These are phyloP conservation scores for Canavalia gladiata DNA, from an alignment of 306 rosid species.

Conservation along the genomic window DNA sequence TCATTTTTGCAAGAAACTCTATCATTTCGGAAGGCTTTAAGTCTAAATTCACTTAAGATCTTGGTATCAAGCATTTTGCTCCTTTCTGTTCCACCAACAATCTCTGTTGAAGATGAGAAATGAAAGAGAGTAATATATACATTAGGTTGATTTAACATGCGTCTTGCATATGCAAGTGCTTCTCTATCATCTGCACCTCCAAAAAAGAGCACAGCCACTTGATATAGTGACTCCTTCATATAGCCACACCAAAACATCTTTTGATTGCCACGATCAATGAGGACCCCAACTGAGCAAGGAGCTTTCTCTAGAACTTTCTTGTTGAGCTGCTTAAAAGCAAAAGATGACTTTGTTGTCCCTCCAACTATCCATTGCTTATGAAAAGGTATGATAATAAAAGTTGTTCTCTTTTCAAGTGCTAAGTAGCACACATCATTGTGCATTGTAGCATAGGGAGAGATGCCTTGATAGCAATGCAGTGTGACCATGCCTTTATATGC, in stretches of 20 bases:
- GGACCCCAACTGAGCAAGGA: slow-evolving; percentile 84
- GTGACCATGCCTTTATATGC: slow-evolving; percentile 44
- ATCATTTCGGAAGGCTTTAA: slow-evolving; percentile 60
- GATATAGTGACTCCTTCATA: slow-evolving; percentile 33
- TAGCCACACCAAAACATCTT: slow-evolving; percentile 45
- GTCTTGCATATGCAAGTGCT: slow-evolving; percentile 65
- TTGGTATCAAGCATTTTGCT: slow-evolving; percentile 69
- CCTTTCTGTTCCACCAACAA: slow-evolving; percentile 61
- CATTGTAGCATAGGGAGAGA: slow-evolving; percentile 79
- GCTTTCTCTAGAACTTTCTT: slow-evolving; percentile 75
- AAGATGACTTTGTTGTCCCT: slow-evolving; percentile 50
- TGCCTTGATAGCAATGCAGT: slow-evolving; percentile 63
- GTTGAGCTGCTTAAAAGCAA: slow-evolving; percentile 59
- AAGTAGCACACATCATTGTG: slow-evolving; percentile 79
- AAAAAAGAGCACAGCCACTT: slow-evolving; percentile 68
- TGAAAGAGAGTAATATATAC: slow-evolving; percentile 59
- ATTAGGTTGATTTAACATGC: slow-evolving; percentile 61
- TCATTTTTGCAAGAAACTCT: slow-evolving; percentile 61
- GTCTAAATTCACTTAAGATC: slow-evolving; percentile 62
- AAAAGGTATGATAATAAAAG: slow-evolving; percentile 70
- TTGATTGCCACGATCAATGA: slow-evolving; percentile 65
- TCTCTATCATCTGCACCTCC: slow-evolving; percentile 83
- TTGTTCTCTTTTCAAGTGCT: slow-evolving; percentile 72
- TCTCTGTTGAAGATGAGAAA: slow-evolving; percentile 54
- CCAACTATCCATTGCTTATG: slow-evolving; percentile 58